These are phyloP conservation scores for Gossypium mustelinum DNA, from an alignment of 345 rosid genomes.

Conservation along the genomic window DNA sequence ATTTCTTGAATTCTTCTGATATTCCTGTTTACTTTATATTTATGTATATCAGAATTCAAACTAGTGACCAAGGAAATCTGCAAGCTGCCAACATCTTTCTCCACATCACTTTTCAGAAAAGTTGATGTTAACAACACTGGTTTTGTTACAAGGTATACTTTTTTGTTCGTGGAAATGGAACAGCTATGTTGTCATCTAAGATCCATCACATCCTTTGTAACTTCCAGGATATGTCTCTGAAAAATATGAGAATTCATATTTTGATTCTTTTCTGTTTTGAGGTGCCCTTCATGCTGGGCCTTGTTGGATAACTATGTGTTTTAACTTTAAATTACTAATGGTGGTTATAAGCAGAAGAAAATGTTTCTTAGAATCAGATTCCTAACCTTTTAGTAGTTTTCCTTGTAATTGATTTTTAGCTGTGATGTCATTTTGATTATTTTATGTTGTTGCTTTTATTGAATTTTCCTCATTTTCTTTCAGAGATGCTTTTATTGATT, in stretches of 20 bases:
- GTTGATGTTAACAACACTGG: slow-evolving; percentile 65
- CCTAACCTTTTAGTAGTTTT: neutral
- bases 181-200: neutral
- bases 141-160: slow-evolving; percentile 62
- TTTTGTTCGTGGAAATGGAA: neutral
- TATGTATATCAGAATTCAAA: slow-evolving; percentile 48
- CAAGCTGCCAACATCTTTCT: slow-evolving; percentile 89
- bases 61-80: slow-evolving; percentile 76
- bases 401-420: neutral
- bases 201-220: neutral
- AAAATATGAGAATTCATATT: neutral
- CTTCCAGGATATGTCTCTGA: neutral
- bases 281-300: neutral
- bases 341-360: neutral
- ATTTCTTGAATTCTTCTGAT: slow-evolving; percentile 12
- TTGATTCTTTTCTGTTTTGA: neutral
- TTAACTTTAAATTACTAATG: neutral
- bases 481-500: slow-evolving; percentile 81
- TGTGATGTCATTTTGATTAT: neutral
- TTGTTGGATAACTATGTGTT: neutral
- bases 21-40: neutral
- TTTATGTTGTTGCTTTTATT: slow-evolving; percentile 1
- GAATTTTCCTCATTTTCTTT: slow-evolving; percentile 21
- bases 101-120: slow-evolving; percentile 62
- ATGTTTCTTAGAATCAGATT: neutral